Percentiles rank a stretch among this genome's conserved stretches.
Conservation (phyloP, 2,329 filamentous ascomycete genomes). For the Lasiodiplodia gonubiensis region DNA sequence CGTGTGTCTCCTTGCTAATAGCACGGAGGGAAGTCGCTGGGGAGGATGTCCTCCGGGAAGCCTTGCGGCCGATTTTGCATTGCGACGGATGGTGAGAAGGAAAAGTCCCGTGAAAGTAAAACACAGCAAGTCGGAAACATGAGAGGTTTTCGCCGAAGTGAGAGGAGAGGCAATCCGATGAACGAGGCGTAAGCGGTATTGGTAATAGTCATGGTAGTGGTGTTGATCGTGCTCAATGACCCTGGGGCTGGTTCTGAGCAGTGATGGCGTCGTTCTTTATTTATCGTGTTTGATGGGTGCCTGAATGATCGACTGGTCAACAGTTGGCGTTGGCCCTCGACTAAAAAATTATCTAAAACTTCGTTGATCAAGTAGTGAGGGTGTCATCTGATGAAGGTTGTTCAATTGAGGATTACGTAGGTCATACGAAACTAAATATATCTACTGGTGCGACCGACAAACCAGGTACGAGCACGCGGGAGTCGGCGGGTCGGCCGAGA, state of each 20-base stretch:
- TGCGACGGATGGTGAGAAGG: neutral
- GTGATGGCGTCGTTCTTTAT: neutral
- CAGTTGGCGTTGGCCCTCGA: neutral
- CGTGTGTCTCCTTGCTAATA: neutral
- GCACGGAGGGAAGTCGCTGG: slow-evolving; percentile 17
- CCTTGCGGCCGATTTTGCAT: neutral
- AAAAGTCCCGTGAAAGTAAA: neutral
- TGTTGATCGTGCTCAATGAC: neutral
- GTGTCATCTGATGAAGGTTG: neutral
- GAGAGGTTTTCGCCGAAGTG: neutral
- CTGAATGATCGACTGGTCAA: neutral
- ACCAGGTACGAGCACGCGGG: neutral
- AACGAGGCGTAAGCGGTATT: neutral
- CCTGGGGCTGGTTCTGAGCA: neutral
- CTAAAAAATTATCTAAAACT: neutral
- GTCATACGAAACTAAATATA: neutral
- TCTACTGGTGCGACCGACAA: neutral
- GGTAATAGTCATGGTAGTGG: neutral
- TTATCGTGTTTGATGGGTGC: neutral
- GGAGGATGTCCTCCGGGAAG: neutral
- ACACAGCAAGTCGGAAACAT: neutral
- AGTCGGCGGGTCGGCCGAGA: neutral
- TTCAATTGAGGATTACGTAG: neutral
- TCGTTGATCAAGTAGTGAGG: neutral
- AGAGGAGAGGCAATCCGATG: neutral